Evolutionary conservation across 2,329 filamentous ascomycete species (phyloP).

Genomic region (Xylariomycetidae sp.): DNA sequence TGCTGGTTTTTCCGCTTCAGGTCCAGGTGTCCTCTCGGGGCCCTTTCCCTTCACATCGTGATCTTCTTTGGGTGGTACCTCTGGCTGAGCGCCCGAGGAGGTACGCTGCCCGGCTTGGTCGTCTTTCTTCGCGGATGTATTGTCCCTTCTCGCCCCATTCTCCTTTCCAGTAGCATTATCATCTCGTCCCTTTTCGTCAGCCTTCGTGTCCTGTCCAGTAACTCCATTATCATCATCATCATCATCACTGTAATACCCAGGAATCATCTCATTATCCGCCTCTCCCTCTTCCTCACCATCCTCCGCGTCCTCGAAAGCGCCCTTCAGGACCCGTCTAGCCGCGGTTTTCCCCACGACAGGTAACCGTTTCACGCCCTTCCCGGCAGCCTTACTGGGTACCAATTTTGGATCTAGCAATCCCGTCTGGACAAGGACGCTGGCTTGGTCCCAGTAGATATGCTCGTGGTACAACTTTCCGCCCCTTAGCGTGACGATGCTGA

Average conservation of each 20-base stretch:
- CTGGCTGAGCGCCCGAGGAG: no score
- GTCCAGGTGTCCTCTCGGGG: not conserved
- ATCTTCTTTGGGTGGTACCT: no score
- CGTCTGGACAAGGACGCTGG: conserved; percentile 56
- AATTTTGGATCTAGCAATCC: conserved; percentile 46
- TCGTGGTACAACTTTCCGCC: conserved; percentile 62
- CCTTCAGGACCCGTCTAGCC: conserved; percentile 31
- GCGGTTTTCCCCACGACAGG: conserved; percentile 37
- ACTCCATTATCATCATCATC: conserved; percentile 15
- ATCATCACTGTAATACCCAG: conserved; percentile 30
- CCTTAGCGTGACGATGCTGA: conserved; percentile 57
- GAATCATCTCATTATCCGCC: conserved; percentile 38
- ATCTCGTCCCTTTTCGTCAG: not conserved
- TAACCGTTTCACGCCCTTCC: conserved; percentile 30
- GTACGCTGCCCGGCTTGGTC: not conserved
- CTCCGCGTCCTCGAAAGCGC: conserved; percentile 31
- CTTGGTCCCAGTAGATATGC: conserved; percentile 66
- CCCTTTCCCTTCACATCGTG: conserved; percentile 1
- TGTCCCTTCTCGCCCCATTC: not conserved
- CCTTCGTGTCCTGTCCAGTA: conserved; percentile 4
- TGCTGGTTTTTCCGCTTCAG: not conserved
- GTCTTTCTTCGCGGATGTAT: no score
- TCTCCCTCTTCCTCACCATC: conserved; percentile 41
- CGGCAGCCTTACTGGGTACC: conserved; percentile 29
- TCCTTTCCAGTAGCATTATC: not conserved